Percentiles rank a stretch among this genome's conserved stretches.
Conservation (phyloP, 2,329 filamentous ascomycete genomes). For the Westerdykella aurantiaca region DNA sequence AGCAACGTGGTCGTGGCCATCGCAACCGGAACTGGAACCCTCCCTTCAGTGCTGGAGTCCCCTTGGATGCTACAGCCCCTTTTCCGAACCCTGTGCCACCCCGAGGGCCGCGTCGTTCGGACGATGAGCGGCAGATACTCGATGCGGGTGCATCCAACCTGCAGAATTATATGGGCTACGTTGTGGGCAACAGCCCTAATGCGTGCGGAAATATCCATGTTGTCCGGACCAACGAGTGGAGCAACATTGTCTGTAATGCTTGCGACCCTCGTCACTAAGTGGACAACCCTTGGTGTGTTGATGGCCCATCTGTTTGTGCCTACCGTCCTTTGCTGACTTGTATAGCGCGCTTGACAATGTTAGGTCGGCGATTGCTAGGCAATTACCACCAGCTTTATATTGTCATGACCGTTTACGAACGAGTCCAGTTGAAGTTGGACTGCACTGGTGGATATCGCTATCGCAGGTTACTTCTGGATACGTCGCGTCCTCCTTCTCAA, state of each 20-base stretch:
- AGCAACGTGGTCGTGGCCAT: neutral
- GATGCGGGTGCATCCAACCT: neutral
- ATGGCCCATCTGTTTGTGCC: neutral
- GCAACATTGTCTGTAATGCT: conserved; percentile 9
- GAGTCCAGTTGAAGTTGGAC: no score
- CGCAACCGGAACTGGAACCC: neutral
- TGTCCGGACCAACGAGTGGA: conserved; percentile 10
- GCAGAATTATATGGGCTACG: conserved; percentile 6
- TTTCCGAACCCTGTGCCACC: conserved; percentile 29
- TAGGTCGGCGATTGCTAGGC: no score
- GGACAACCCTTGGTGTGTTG: neutral
- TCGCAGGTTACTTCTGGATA: no score
- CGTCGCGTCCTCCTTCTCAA: no score
- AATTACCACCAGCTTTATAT: no score
- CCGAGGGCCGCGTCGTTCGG: conserved; percentile 7
- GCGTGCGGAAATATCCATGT: conserved; percentile 8
- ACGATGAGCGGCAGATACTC: neutral
- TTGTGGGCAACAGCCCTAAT: conserved; percentile 2
- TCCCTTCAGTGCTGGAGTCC: conserved; percentile 14
- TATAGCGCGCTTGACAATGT: neutral
- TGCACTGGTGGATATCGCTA: no score
- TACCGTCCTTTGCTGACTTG: neutral
- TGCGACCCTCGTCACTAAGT: conserved; percentile 13
- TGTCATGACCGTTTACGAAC: no score
- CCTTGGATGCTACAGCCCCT: conserved; percentile 25